phyloP scores from a whole-genome alignment of 495 filamentous ascomycete genomes.

The Trichoderma gamsii region DNA sequence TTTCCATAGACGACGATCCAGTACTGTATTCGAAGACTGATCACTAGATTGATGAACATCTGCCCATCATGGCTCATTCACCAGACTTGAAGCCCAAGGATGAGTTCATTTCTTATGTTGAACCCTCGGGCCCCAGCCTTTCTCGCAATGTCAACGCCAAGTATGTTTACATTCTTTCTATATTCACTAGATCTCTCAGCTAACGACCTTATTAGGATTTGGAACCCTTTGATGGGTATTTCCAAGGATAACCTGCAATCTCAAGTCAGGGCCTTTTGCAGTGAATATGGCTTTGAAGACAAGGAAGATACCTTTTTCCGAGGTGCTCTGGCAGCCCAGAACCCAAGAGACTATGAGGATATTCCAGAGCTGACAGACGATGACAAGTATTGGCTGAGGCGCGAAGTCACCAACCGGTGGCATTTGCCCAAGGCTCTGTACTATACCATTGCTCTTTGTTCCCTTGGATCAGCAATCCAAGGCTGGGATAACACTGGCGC shows the following conservation, averaged over 20 bases:
- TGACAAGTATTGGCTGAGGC: constrained; percentile 38
- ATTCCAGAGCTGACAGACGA: constrained; percentile 41
- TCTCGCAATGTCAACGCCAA: constrained; percentile 21
- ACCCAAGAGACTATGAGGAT: constrained; percentile 34
- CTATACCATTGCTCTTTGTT: constrained; percentile 45
- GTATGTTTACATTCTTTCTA: constrained; percentile 12
- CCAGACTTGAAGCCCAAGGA: not conserved
- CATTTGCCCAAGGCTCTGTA: constrained; percentile 50
- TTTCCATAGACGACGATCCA: not conserved
- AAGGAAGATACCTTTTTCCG: constrained; percentile 42
- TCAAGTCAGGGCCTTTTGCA: constrained; percentile 48
- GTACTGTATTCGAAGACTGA: not conserved
- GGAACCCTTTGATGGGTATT: constrained; percentile 47
- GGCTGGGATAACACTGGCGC: constrained; percentile 32
- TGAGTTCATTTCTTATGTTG: not conserved
- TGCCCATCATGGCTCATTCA: not conserved
- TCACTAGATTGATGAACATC: not conserved
- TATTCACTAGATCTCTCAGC: not conserved
- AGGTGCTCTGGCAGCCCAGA: constrained; percentile 38
- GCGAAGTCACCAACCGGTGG: constrained; percentile 53
- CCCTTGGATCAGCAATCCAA: constrained; percentile 33
- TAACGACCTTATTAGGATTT: constrained; percentile 18
- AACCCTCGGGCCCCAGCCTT: not conserved
- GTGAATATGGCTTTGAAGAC: constrained; percentile 37
- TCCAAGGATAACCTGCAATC: constrained; percentile 40